Evolutionary conservation across 2,329 filamentous ascomycete genomes (phyloP).

Genomic region (Rutstroemia sp.): DNA sequence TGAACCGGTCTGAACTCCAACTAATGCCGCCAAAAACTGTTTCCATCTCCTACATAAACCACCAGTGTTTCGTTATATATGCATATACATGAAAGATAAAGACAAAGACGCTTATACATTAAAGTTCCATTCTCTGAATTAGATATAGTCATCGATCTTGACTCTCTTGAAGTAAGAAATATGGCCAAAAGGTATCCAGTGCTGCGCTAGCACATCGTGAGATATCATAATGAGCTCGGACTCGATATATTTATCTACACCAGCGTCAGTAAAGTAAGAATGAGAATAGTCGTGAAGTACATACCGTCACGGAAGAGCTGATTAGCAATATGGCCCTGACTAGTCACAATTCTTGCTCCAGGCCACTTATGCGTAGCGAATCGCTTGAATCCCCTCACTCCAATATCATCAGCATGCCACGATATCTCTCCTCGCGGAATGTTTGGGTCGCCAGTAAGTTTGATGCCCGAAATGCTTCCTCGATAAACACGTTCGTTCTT

Average conservation of each 20-base stretch:
- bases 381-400: conserved; percentile 54
- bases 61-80: too few relatives aligned
- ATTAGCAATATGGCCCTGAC: conserved; percentile 70
- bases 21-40: too few relatives aligned
- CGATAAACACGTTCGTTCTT: conserved; percentile 45
- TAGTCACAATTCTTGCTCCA: conserved; percentile 67
- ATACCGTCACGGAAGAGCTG: conserved; percentile 65
- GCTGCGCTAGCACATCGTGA: conserved; percentile 69
- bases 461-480: conserved; percentile 74
- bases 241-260: conserved; percentile 63
- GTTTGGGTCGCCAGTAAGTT: conserved; percentile 86
- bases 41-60: too few relatives aligned
- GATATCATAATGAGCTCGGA: conserved; percentile 74
- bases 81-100: too few relatives aligned
- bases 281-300: conserved; percentile 25
- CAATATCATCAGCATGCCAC: conserved; percentile 74
- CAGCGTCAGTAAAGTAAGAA: too few relatives aligned
- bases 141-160: conserved; percentile 44
- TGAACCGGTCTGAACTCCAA: too few relatives aligned
- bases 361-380: conserved; percentile 62
- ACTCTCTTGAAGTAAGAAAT: conserved; percentile 56
- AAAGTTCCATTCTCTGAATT: too few relatives aligned
- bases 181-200: conserved; percentile 62
- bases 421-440: conserved; percentile 80
- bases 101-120: too few relatives aligned